A percentile compares a stretch with the other conserved stretches of the same genome.
Conservation (phyloP, 2,329 filamentous ascomycete species). For the Colletotrichum sp. region DNA sequence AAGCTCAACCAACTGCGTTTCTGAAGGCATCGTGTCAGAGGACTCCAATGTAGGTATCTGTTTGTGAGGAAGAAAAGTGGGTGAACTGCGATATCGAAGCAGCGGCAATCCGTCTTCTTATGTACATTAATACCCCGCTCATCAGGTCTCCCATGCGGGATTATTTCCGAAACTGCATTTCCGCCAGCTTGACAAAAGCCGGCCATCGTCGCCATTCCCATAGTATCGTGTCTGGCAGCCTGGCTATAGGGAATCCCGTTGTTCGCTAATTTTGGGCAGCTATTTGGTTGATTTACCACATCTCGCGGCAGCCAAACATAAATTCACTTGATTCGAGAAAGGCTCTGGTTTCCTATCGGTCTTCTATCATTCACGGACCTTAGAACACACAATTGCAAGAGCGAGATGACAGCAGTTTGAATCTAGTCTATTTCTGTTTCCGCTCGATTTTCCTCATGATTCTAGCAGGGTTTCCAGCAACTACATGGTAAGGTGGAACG, state of each 20-base stretch:
- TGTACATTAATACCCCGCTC: not conserved
- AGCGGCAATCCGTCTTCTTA: not conserved
- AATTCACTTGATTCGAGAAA: rapidly evolving
- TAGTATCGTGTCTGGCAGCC: too few species aligned
- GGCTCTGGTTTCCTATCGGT: rapidly evolving
- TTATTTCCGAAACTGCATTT: not conserved
- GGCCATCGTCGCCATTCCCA: too few species aligned
- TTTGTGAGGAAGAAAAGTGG: not conserved
- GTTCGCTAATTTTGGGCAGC: too few species aligned
- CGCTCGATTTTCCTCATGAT: not conserved
- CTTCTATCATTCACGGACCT: too few species aligned
- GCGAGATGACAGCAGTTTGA: not conserved
- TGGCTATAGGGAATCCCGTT: too few species aligned
- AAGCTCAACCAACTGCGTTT: not conserved
- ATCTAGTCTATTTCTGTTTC: not conserved
- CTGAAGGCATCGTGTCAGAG: not conserved
- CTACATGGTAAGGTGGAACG: not conserved
- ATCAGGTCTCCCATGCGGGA: rapidly evolving
- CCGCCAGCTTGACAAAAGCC: not conserved
- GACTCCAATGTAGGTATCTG: rapidly evolving
- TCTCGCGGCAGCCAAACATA: rapidly evolving
- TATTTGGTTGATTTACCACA: too few species aligned
- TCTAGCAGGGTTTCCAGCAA: not conserved
- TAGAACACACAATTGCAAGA: too few species aligned
- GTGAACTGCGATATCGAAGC: not conserved